Conservation (phyloP, 1,284 basidiomycete genomes). For the Microbotryomycetes sp. region DNA sequence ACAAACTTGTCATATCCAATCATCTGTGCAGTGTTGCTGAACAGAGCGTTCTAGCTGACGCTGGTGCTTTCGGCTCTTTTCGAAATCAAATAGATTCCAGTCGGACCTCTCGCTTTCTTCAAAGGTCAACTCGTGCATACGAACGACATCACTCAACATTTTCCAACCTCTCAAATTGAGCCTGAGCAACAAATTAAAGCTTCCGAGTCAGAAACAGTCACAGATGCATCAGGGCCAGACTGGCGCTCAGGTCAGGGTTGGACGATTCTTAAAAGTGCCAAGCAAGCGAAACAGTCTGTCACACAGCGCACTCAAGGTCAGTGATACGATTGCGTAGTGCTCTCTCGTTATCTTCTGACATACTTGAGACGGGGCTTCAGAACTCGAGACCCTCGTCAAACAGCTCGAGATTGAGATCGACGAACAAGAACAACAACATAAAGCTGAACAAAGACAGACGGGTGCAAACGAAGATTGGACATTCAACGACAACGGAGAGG, state of each 20-base stretch:
- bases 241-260: neutral
- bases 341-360: no score
- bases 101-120: constrained; percentile 29
- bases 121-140: constrained; percentile 28
- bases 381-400: neutral
- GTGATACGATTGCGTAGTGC: no score
- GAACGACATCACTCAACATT: constrained; percentile 23
- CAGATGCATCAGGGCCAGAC: neutral
- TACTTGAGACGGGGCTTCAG: no score
- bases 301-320: neutral
- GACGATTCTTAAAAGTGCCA: constrained; percentile 21
- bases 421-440: constrained; percentile 1
- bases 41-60: no score
- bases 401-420: neutral
- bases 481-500: constrained; percentile 27
- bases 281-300: constrained; percentile 14
- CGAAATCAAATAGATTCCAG: constrained; percentile 15
- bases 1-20: no score
- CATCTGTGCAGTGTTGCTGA: no score
- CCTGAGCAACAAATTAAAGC: neutral
- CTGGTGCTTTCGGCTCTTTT: no score
- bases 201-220: neutral
- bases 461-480: constrained; percentile 25
- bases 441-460: constrained; percentile 5
- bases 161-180: neutral